These are phyloP conservation scores for Thelonectria blattea DNA, from an alignment of 2,329 filamentous ascomycete genomes.

Conservation along the genomic window DNA sequence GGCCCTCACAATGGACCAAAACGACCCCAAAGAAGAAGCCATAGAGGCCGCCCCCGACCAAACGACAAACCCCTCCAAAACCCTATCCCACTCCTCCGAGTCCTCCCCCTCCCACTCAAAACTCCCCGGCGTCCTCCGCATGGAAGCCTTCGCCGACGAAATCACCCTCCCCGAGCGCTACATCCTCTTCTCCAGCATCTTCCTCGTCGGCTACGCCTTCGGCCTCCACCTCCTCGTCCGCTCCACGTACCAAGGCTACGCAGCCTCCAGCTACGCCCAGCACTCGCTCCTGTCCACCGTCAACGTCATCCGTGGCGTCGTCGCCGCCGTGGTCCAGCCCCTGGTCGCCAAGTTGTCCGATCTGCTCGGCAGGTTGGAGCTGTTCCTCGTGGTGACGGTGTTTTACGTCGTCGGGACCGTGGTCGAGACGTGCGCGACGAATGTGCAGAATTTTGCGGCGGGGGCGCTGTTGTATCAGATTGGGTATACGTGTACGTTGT, in stretches of 20 bases:
- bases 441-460: conserved; percentile 58
- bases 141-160: conserved; percentile 1
- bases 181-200: neutral
- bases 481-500: conserved; percentile 62
- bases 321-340: conserved; percentile 35
- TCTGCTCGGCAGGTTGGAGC: conserved; percentile 66
- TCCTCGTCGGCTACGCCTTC: neutral
- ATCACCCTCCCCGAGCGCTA: neutral
- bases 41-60: neutral
- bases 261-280: conserved; percentile 20
- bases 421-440: conserved; percentile 60
- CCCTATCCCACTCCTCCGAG: neutral
- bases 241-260: neutral
- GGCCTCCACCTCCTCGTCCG: neutral
- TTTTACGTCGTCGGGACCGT: conserved; percentile 63
- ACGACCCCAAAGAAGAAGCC: neutral
- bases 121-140: neutral
- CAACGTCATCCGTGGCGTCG: conserved; percentile 52
- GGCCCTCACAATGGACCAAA: neutral
- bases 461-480: conserved; percentile 68
- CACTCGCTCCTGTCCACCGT: conserved; percentile 56
- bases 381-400: conserved; percentile 60
- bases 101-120: neutral
- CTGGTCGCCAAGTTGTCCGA: conserved; percentile 65
- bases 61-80: neutral